Evolutionary conservation across 75 land plant species (phyloP).

Genomic region (Ceratopteris richardii): DNA sequence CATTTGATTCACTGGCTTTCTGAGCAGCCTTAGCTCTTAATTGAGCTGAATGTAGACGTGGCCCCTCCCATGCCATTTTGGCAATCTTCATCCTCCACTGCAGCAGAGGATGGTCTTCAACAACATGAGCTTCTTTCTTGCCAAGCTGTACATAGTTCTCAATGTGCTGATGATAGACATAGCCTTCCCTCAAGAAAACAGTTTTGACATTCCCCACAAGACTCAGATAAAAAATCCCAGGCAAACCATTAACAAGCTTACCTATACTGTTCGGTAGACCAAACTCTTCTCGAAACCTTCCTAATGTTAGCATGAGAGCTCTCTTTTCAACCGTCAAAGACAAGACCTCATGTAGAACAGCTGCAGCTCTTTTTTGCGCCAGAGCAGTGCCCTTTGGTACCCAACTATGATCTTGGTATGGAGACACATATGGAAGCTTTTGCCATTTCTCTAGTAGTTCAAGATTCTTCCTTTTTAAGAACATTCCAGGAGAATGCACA

Average conservation of each 20-base stretch:
- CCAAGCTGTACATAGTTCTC: background rate
- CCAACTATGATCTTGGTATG: conserved; percentile 39
- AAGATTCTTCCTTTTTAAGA: conserved; percentile 39
- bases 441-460: conserved; percentile 66
- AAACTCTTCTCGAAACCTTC: conserved; percentile 47
- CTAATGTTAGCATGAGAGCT: conserved; percentile 43
- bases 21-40: background rate
- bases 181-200: conserved; percentile 64
- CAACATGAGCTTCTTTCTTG: background rate
- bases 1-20: background rate
- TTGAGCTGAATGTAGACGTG: background rate
- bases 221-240: conserved; percentile 76
- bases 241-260: conserved; percentile 61
- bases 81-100: background rate
- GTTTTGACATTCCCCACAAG: conserved; percentile 48
- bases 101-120: conserved; percentile 6
- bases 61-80: conserved; percentile 4
- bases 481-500: conserved; percentile 37
- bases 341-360: conserved; percentile 63
- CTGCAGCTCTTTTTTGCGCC: conserved; percentile 58
- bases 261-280: conserved; percentile 43
- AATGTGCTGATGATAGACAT: background rate
- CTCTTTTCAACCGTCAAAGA: conserved; percentile 62
- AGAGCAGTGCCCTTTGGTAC: conserved; percentile 27
- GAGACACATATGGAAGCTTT: conserved; percentile 49